Base-by-base conservation (phyloP, 257 asterid species). In the Marsdenia floribunda region DNA sequence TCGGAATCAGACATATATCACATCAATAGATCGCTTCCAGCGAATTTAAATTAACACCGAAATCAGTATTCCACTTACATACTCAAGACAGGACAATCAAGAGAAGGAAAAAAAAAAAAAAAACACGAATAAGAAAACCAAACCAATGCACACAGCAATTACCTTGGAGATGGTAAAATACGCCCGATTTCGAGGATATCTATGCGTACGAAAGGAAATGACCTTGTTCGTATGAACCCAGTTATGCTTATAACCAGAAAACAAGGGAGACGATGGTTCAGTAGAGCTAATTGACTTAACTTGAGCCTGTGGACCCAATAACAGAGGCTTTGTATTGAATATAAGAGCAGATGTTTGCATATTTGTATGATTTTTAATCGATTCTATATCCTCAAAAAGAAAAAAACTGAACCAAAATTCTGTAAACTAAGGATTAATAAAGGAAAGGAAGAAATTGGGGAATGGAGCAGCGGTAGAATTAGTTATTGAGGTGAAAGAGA, bases 321-420 rank as follows among this genome's bases (percentile, higher is more conserved):
- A 53, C 15, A 81, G 73, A 38, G 93, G 96, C 49, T 87, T 90
- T 2, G 93, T 80, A 76, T 84, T 85, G 87, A 88, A 86, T 74
- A 80, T 68, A 71, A 81, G 80, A 50, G 87, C 78, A 64, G 90
- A 82, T 75, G 87, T 79, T 83, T 91, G 98, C 98, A 93, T 93
- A 82, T 71, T 84, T 54, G 68, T 42, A 58, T 72, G 24, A 33
- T 50, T 66, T 53, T 47, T 44, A 18, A 24, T 38, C 2, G 5
- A 64, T 55, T 9, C 16, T 8, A 18, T 19, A 13, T 4, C 73
- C 61, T 42, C 53, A 57, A 73, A 14, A 44, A 52, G 12, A 14
- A 16, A 42, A 55, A 73, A 74, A 68, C 77, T 75, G 33, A 18
- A 53, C 55, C 42, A 80, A 44, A 75, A 72, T 16, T 68, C 55